phyloP scores from a whole-genome alignment of 306 rosid genomes.

The Vigna trinervia region DNA sequence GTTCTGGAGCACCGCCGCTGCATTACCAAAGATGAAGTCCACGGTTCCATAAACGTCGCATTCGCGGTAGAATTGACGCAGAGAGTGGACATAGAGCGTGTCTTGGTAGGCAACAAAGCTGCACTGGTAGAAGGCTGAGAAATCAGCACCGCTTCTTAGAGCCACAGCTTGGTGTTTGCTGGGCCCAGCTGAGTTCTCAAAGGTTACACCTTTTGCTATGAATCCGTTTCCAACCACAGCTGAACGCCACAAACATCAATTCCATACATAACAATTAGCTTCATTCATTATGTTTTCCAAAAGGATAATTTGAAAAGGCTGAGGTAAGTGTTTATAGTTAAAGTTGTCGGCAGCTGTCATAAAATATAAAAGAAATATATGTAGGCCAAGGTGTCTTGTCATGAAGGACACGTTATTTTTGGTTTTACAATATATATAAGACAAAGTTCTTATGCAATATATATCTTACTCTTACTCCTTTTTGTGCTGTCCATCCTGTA shows the following conservation, averaged over 20 bases:
- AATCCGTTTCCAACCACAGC: constrained; percentile 78
- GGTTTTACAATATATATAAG: no score
- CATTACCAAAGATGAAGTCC: constrained; percentile 88
- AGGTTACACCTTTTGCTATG: constrained; percentile 82
- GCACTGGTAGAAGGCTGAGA: constrained; percentile 80
- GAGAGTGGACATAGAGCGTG: constrained; percentile 91
- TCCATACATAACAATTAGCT: background rate
- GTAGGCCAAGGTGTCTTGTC: background rate
- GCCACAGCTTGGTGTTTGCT: constrained; percentile 96
- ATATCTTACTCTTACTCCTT: background rate
- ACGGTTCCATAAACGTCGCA: constrained; percentile 88
- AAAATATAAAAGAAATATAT: background rate
- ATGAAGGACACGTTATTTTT: background rate
- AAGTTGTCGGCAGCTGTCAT: constrained; percentile 10
- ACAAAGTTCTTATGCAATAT: background rate
- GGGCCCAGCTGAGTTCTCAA: constrained; percentile 88
- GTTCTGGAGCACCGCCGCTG: constrained; percentile 78
- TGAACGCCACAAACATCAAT: constrained; percentile 36
- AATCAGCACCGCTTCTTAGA: constrained; percentile 68
- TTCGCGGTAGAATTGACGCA: constrained; percentile 86
- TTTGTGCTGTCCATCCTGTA: constrained; percentile 8
- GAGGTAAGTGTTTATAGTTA: background rate
- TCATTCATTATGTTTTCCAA: background rate
- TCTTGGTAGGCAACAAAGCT: constrained; percentile 91
- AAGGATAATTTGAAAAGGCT: background rate